Percentiles rank a stretch among this genome's conserved stretches.
These are phyloP conservation scores for Astrothelium macrocarpum DNA, from an alignment of 495 filamentous ascomycete genomes.

Conservation along the genomic window DNA sequence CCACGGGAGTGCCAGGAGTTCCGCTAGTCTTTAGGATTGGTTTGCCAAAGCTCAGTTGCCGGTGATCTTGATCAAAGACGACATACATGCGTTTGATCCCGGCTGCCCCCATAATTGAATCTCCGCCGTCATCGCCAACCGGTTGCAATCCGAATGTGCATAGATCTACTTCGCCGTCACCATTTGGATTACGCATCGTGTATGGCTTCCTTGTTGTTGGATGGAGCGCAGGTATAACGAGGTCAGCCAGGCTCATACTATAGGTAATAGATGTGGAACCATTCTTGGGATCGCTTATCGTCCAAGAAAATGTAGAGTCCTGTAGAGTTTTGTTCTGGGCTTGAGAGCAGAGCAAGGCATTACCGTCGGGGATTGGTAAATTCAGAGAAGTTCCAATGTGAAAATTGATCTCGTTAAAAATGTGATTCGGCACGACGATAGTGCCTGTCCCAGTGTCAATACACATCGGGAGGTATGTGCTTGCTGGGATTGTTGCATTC, in stretches of 20 bases:
- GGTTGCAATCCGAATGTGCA: conserved; percentile 12
- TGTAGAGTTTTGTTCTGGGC: not conserved
- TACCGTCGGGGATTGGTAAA: not conserved
- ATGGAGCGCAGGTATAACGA: conserved; percentile 18
- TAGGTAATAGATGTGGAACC: conserved; percentile 6
- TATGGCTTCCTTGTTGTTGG: conserved; percentile 12
- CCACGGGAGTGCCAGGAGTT: too few species aligned
- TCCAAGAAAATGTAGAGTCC: conserved; percentile 7
- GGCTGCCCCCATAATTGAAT: conserved; percentile 10
- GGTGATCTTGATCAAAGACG: conserved; percentile 22
- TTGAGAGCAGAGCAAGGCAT: not conserved
- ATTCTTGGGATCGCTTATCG: conserved; percentile 11
- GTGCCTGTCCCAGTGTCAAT: conserved; percentile 18
- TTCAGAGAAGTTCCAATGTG: not conserved
- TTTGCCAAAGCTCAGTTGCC: conserved; percentile 16
- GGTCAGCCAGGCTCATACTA: conserved; percentile 12
- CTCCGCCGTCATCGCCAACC: conserved; percentile 7
- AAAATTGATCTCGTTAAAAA: conserved; percentile 10
- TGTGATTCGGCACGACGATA: conserved; percentile 5
- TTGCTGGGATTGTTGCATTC: not conserved
- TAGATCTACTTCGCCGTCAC: not conserved
- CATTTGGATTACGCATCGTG: conserved; percentile 2
- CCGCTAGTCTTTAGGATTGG: conserved; percentile 5
- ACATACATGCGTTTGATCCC: conserved; percentile 15
- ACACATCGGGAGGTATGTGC: conserved; percentile 12